Conservation (phyloP, 1,284 basidiomycete genomes). For the Ustilago sp. region DNA sequence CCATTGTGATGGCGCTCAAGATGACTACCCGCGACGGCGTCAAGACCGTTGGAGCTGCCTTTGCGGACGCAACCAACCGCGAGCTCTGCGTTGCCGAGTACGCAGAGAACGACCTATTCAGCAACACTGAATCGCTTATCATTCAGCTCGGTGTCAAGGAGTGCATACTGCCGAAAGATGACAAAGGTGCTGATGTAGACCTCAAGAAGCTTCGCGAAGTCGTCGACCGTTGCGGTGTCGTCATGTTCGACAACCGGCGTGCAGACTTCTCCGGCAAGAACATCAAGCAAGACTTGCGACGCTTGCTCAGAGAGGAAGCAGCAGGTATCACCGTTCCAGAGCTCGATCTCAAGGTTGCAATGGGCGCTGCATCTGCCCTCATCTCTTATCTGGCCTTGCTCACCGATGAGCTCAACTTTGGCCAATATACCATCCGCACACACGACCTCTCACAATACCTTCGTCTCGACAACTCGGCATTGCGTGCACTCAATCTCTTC, state of each 20-base stretch:
- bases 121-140: conserved; percentile 93
- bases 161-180: conserved; percentile 76
- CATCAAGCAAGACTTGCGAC: conserved; percentile 85
- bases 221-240: conserved; percentile 88
- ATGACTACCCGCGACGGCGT: conserved; percentile 75
- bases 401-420: conserved; percentile 84
- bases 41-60: conserved; percentile 73
- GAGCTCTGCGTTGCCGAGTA: conserved; percentile 82
- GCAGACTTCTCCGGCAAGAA: conserved; percentile 83
- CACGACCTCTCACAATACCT: conserved; percentile 96
- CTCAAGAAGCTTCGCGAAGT: conserved; percentile 71
- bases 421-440: conserved; percentile 81
- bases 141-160: conserved; percentile 98
- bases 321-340: conserved; percentile 72
- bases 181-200: conserved; percentile 79
- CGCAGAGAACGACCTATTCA: conserved; percentile 93
- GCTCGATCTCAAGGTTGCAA: conserved; percentile 81
- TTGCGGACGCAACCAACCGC: conserved; percentile 74
- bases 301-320: conserved; percentile 75
- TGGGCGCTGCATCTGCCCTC: conserved; percentile 83
- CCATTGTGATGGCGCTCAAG: conserved; percentile 91
- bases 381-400: conserved; percentile 85
- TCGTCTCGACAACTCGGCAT: conserved; percentile 92
- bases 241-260: conserved; percentile 87
- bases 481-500: conserved; percentile 88